Evolutionary conservation across 441 rosid species (phyloP).

Genomic region (Populus tomentosa): DNA sequence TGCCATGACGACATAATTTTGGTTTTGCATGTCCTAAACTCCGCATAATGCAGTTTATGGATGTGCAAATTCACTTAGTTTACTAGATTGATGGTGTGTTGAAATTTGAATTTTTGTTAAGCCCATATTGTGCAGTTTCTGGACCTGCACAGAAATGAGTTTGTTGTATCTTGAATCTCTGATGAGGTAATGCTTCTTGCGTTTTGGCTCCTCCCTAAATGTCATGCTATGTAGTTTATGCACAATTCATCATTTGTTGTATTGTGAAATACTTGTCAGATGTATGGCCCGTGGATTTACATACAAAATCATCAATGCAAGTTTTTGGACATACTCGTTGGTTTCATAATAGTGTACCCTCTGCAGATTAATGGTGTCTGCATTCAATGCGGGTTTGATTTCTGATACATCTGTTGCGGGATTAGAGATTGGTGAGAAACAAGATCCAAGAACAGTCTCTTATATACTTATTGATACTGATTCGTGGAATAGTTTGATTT

Average conservation of each 20-base stretch:
- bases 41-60: background rate
- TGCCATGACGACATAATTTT: background rate
- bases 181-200: background rate
- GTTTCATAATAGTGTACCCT: background rate
- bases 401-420: constrained; percentile 41
- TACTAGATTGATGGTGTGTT: background rate
- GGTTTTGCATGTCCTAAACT: background rate
- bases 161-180: background rate
- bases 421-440: constrained; percentile 39
- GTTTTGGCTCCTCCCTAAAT: constrained; percentile 4
- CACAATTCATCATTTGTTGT: background rate
- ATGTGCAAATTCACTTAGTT: background rate
- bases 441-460: constrained; percentile 34
- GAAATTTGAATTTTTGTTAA: background rate
- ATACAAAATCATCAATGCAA: background rate
- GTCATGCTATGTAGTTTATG: background rate
- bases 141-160: background rate
- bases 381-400: constrained; percentile 51
- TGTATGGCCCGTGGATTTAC: background rate
- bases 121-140: background rate
- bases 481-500: constrained; percentile 48
- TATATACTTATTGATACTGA: constrained; percentile 30
- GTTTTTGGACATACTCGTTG: background rate
- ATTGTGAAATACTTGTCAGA: background rate
- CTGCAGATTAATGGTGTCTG: constrained; percentile 83